A percentile compares a stretch with the other conserved stretches of the same genome.
Conservation (phyloP, 2,329 filamentous ascomycete genomes). For the Chaetomiaceae sp. region DNA sequence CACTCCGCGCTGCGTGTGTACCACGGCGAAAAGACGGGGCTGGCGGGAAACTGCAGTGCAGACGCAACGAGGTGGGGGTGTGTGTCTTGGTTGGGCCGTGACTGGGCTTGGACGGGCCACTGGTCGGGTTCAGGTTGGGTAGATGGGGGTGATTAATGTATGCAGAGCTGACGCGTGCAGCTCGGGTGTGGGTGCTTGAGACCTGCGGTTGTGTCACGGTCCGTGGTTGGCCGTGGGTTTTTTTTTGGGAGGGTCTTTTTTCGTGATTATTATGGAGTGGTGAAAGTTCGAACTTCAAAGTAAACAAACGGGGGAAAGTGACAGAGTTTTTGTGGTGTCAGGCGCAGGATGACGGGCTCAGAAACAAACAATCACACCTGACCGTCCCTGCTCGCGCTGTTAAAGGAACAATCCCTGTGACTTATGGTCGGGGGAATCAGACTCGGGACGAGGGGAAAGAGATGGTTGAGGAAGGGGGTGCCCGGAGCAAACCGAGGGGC, state of each 20-base stretch:
- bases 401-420: constrained; percentile 13
- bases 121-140: constrained; percentile 14
- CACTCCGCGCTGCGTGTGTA: constrained; percentile 10
- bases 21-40: too few relatives aligned
- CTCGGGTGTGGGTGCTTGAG: neutral
- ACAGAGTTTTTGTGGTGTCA: constrained; percentile 6
- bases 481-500: constrained; percentile 17
- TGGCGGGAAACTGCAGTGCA: constrained; percentile 19
- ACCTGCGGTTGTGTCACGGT: constrained; percentile 11
- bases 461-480: constrained; percentile 13
- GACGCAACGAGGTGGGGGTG: constrained; percentile 17
- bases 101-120: constrained; percentile 10
- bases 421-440: constrained; percentile 6
- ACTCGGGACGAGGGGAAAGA: constrained; percentile 14
- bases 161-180: constrained; percentile 17
- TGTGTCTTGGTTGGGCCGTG: constrained; percentile 20
- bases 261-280: neutral
- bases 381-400: constrained; percentile 7
- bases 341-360: neutral
- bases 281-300: neutral
- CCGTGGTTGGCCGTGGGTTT: constrained; percentile 19
- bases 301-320: constrained; percentile 13
- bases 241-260: neutral
- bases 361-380: neutral
- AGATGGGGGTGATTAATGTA: constrained; percentile 17